Evolutionary conservation across 1,284 basidiomycete genomes (phyloP), one percentile per base, ranked within the genome.

Genomic region (Coniferiporia sulphurascens): DNA sequence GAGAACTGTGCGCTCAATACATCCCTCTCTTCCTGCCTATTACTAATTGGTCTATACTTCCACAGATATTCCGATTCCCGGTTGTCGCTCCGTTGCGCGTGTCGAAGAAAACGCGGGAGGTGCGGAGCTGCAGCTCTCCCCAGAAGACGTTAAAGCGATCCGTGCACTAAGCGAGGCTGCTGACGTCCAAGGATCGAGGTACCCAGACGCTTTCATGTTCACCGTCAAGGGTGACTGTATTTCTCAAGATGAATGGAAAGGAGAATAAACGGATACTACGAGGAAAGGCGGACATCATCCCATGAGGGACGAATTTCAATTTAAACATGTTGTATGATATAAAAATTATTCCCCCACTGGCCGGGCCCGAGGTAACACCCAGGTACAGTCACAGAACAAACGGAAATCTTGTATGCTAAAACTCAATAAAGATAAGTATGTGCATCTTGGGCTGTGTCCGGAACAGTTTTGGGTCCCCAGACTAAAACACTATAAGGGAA

Each of bases 21-120:
- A n/a, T 38, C 36, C 36, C 36, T 6, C 21, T 9, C 56, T 12
- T 60, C 21, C 15, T 27, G 41, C 32, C 12, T 8, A 2, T 17
- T 1, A n/a, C 27, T 27, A 5, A 27, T 27, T 27, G 2, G 2
- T 36, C 45, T 15, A n/a, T 19, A 44, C 2, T 59, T 55, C 61
- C 63, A 35, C 60, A 62, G 60, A 54, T 27, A 51, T 62, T 9
- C 61, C 61, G 17, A 62, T 62, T 35, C 61, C 61, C 32, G 61
- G 61, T 1, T 55, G 56, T 32, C 51, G 61, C 8, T 34, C 52
- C 1, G 35, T 44, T 17, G 53, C 55, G 35, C 56, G 61, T n/a
- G 61, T 62, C 8, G 61, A 62, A 27, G 61, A 62, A 48, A 62
- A 62, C 43, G 57, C 61, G 3, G 15, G 41, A 3, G 61, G 57